Conservation (phyloP, 148 eudicot genomes). For the Hydrangea macrophylla region DNA sequence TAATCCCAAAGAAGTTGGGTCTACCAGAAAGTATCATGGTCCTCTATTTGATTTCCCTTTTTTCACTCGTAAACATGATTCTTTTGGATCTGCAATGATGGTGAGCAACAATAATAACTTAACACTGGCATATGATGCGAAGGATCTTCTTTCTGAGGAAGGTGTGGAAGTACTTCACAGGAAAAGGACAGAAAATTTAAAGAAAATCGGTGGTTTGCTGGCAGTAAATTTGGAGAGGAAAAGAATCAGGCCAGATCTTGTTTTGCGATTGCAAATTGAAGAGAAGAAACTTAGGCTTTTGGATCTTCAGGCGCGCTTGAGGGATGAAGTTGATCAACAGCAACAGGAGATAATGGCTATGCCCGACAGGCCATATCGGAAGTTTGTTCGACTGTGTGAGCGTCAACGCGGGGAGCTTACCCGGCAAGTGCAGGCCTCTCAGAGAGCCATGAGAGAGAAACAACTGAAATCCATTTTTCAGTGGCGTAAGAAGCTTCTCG, state of each 20-base stretch:
- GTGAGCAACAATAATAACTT: slow-evolving; percentile 60
- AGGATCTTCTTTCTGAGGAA: slow-evolving; percentile 76
- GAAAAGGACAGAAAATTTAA: slow-evolving; percentile 71
- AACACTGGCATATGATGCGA: slow-evolving; percentile 76
- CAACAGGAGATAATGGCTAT: slow-evolving; percentile 96
- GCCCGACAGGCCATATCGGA: slow-evolving; percentile 91
- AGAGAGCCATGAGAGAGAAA: slow-evolving; percentile 88
- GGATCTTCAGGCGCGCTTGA: slow-evolving; percentile 75
- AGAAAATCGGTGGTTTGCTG: slow-evolving; percentile 68
- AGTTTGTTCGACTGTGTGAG: slow-evolving; percentile 89
- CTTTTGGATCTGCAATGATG: slow-evolving; percentile 62
- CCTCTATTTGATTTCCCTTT: slow-evolving; percentile 98
- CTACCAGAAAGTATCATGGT: slow-evolving; percentile 83
- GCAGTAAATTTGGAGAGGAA: slow-evolving; percentile 85
- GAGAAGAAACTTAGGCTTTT: slow-evolving; percentile 80
- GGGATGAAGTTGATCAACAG: slow-evolving; percentile 90
- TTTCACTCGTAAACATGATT: slow-evolving; percentile 85
- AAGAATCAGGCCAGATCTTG: slow-evolving; percentile 89
- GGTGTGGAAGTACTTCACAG: slow-evolving; percentile 58
- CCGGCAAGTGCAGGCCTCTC: slow-evolving; percentile 86
- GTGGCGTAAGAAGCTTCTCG: slow-evolving; percentile 99
- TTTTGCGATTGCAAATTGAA: slow-evolving; percentile 82
- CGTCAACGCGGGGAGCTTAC: slow-evolving; percentile 89
- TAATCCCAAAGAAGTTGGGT: slow-evolving; percentile 63
- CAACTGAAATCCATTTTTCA: slow-evolving; percentile 84